phyloP scores from a whole-genome alignment of 1,284 basidiomycete species.

The Apiotrichum akiyoshidainum region DNA sequence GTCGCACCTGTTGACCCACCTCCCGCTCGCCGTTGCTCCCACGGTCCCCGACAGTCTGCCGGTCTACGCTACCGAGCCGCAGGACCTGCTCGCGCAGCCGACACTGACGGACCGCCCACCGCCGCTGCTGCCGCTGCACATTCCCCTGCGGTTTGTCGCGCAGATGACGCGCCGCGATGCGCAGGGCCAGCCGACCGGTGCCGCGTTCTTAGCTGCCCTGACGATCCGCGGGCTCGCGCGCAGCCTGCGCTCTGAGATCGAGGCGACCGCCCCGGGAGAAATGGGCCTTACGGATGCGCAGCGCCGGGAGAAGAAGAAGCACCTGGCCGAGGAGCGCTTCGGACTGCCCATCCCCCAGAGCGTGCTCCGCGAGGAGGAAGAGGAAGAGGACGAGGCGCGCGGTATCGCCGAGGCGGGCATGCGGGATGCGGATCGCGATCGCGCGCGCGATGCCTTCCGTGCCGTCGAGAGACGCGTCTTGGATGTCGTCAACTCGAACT shows the following conservation, averaged over 20 bases:
- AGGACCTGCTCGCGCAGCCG: slow-evolving; percentile 11
- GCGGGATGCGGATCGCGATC: slow-evolving; percentile 28
- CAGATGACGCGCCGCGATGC: slow-evolving; percentile 29
- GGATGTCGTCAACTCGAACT: slow-evolving; percentile 37
- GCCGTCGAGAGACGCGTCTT: slow-evolving; percentile 33
- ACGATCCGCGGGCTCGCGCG: slow-evolving; percentile 45
- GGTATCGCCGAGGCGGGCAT: slow-evolving; percentile 21
- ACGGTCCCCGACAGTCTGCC: slow-evolving; percentile 21
- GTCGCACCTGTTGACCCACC: slow-evolving; percentile 43
- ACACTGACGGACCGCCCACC: slow-evolving; percentile 26
- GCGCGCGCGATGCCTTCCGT: slow-evolving; percentile 37
- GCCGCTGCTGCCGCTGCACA: slow-evolving; percentile 27
- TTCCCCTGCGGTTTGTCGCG: slow-evolving; percentile 27
- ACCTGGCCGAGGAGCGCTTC: slow-evolving; percentile 42
- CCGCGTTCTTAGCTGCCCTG: slow-evolving; percentile 41
- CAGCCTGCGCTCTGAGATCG: slow-evolving; percentile 34
- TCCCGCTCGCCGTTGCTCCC: slow-evolving; percentile 24
- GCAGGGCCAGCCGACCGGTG: slow-evolving; percentile 35
- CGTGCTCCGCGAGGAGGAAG: slow-evolving; percentile 41
- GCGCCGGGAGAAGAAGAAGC: slow-evolving; percentile 34
- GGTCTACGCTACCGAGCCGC: slow-evolving; percentile 14
- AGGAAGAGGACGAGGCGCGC: slow-evolving; percentile 34
- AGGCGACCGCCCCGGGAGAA: slow-evolving; percentile 19
- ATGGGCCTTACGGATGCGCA: slow-evolving; percentile 21
- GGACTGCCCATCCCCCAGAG: slow-evolving; percentile 47